Conservation (phyloP, 495 filamentous ascomycete genomes). For the Hamigera avellanea region DNA sequence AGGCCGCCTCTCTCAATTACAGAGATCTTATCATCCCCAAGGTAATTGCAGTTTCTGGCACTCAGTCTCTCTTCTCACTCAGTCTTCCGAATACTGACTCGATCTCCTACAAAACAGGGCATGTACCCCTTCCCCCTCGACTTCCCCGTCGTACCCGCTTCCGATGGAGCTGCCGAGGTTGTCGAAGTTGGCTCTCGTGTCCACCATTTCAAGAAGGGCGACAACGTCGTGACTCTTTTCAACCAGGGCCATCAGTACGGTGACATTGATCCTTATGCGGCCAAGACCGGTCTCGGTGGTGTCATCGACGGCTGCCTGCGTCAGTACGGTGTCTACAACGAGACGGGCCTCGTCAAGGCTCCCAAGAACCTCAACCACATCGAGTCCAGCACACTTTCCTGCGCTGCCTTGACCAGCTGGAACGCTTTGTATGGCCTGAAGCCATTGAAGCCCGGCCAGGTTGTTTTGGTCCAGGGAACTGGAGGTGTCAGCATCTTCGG, state of each 20-base stretch:
- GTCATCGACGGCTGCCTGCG: conserved; percentile 58
- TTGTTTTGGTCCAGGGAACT: conserved; percentile 68
- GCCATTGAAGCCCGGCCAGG: conserved; percentile 53
- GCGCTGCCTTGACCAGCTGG: conserved; percentile 72
- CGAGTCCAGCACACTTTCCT: conserved; percentile 58
- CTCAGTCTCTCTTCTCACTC: conserved; percentile 51
- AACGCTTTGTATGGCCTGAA: conserved; percentile 69
- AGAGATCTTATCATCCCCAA: conserved; percentile 68
- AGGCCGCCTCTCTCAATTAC: conserved; percentile 72
- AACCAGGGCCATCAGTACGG: conserved; percentile 66
- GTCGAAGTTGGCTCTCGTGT: conserved; percentile 58
- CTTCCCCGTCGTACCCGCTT: conserved; percentile 52
- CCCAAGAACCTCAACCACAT: conserved; percentile 49
- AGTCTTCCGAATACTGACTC: conserved; percentile 37
- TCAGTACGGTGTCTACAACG: conserved; percentile 59
- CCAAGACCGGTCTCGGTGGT: conserved; percentile 55
- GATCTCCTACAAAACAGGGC: conserved; percentile 29
- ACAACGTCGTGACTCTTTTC: conserved; percentile 66
- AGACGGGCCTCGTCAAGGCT: conserved; percentile 55
- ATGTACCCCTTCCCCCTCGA: conserved; percentile 52
- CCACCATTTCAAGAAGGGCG: conserved; percentile 54
- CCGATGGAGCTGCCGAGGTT: conserved; percentile 71
- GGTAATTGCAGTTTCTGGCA: conserved; percentile 19
- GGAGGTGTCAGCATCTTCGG: conserved; percentile 74
- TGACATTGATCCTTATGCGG: conserved; percentile 27